A percentile compares a stretch with the other conserved stretches of the same genome.
These are phyloP conservation scores for Naegleria gruberi DNA, from an alignment of 208 protist species.

Conservation along the genomic window DNA sequence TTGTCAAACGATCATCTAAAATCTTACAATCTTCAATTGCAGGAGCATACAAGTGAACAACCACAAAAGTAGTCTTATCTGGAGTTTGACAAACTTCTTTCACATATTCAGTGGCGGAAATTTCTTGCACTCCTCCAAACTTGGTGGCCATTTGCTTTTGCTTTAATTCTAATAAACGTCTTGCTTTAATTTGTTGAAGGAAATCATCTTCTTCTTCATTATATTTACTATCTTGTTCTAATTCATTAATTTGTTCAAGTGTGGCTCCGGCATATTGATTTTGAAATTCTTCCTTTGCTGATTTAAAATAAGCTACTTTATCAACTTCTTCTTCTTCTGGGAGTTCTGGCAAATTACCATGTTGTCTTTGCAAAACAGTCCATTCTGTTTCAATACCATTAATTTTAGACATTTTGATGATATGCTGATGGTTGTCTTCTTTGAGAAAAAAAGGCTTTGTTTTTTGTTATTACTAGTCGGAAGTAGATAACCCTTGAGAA, in stretches of 20 bases:
- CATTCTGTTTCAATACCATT: slow-evolving; percentile 23
- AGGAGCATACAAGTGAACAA: slow-evolving; percentile 6
- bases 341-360: neutral
- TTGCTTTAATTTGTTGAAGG: neutral
- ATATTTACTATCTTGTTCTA: neutral
- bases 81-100: neutral
- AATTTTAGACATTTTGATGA: slow-evolving; percentile 2
- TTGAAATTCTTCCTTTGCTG: neutral
- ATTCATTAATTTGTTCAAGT: neutral
- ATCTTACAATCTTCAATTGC: neutral
- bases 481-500: neutral
- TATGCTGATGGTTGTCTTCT: neutral
- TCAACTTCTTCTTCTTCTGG: neutral
- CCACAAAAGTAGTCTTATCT: neutral
- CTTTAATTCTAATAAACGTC: neutral
- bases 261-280: neutral
- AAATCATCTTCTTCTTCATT: neutral
- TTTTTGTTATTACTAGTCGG: no score
- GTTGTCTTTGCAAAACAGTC: neutral
- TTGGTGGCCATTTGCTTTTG: neutral
- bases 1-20: neutral
- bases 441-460: no score
- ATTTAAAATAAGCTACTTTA: neutral
- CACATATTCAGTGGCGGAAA: neutral
- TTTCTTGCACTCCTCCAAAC: neutral